A percentile compares a stretch with the other conserved stretches of the same genome.
Conservation (phyloP, 352 stramenopile genomes). For the Blastocystis sp. region DNA sequence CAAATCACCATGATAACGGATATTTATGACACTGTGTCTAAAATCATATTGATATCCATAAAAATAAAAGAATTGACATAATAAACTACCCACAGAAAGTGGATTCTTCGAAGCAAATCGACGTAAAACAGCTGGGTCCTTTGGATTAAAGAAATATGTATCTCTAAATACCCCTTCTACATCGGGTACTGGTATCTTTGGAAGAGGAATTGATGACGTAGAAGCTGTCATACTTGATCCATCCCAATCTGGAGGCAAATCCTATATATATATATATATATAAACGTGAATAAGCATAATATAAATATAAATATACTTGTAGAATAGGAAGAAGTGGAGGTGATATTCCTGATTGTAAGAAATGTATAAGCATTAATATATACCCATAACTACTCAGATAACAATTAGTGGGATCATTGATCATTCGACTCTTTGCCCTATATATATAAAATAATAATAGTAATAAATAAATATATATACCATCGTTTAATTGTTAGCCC, state of each 20-base stretch:
- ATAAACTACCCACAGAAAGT: constrained; percentile 50
- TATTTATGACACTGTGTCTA: constrained; percentile 70
- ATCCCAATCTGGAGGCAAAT: constrained; percentile 38
- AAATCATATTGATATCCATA: constrained; percentile 80
- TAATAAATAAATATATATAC: background rate
- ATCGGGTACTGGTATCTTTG: constrained; percentile 24
- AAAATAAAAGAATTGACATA: constrained; percentile 85
- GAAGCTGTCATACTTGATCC: background rate
- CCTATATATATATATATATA: too few relatives aligned
- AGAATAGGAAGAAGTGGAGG: constrained; percentile 75
- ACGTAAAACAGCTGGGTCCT: constrained; percentile 8
- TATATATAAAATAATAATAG: too few relatives aligned
- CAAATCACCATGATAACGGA: constrained; percentile 52
- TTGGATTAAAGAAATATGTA: constrained; percentile 41
- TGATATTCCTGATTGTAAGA: constrained; percentile 56
- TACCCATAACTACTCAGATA: constrained; percentile 90
- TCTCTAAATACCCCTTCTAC: constrained; percentile 36
- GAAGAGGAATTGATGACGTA: background rate
- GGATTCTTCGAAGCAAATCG: constrained; percentile 38
- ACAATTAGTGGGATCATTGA: constrained; percentile 82
- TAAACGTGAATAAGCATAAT: too few relatives aligned
- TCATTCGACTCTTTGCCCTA: constrained; percentile 70
- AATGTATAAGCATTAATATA: constrained; percentile 84
- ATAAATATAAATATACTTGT: constrained; percentile 48
- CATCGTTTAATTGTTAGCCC: constrained; percentile 88